Evolutionary conservation across 2,329 filamentous ascomycete genomes (phyloP).

Genomic region (Calonectria honghensis): DNA sequence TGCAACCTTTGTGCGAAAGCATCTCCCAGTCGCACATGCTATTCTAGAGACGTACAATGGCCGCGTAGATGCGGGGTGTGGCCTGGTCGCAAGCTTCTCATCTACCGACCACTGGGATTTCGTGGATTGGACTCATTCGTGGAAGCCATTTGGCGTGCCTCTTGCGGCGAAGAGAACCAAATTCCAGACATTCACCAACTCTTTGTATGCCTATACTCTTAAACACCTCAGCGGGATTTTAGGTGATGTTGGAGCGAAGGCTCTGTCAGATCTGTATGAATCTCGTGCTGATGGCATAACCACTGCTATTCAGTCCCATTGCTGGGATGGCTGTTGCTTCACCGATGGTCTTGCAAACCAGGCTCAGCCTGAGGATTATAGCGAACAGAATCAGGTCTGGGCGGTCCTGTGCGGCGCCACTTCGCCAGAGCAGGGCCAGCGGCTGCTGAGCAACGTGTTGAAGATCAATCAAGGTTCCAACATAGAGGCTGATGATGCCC

Average conservation of each 20-base stretch:
- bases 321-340: slow-evolving; percentile 58
- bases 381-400: slow-evolving; percentile 61
- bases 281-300: slow-evolving; percentile 45
- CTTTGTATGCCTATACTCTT: slow-evolving; percentile 62
- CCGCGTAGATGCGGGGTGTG: slow-evolving; percentile 12
- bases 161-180: slow-evolving; percentile 59
- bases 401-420: slow-evolving; percentile 58
- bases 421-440: not conserved
- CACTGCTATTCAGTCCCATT: slow-evolving; percentile 53
- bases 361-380: slow-evolving; percentile 53
- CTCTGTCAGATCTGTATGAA: not conserved
- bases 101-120: slow-evolving; percentile 57
- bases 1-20: slow-evolving; percentile 50
- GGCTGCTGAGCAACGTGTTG: no score
- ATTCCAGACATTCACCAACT: slow-evolving; percentile 47
- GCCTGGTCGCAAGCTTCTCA: slow-evolving; percentile 28
- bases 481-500: no score
- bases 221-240: slow-evolving; percentile 20
- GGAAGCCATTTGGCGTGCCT: slow-evolving; percentile 59
- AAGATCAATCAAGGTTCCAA: no score
- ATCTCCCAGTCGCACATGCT: slow-evolving; percentile 57
- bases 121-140: slow-evolving; percentile 58
- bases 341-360: slow-evolving; percentile 58
- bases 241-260: no score
- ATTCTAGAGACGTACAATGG: slow-evolving; percentile 55